Percentiles rank a stretch among this genome's conserved stretches.
phyloP scores from a whole-genome alignment of 2,329 filamentous ascomycete species.

The Pestalotiopsis sp. region DNA sequence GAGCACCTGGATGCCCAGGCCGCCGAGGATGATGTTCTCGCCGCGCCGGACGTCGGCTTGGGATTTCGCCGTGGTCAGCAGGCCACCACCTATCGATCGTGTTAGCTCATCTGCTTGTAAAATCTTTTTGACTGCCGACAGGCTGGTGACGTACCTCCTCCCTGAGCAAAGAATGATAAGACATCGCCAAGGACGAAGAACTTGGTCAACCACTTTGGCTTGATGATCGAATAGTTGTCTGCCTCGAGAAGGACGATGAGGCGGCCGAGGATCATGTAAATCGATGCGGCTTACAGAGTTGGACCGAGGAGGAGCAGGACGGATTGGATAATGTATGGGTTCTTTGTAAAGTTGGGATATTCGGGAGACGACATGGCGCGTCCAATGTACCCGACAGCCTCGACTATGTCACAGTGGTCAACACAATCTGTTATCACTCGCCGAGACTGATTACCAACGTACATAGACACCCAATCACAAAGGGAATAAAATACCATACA shows the following conservation, averaged over 20 bases:
- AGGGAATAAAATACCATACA: constrained; percentile 52
- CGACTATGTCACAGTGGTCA: constrained; percentile 35
- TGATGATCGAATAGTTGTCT: constrained; percentile 41
- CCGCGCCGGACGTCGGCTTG: constrained; percentile 31
- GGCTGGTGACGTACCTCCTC: constrained; percentile 31
- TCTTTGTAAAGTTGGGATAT: constrained; percentile 38
- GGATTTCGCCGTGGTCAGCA: constrained; percentile 32
- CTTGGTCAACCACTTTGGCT: constrained; percentile 45
- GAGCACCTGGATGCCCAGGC: constrained; percentile 48
- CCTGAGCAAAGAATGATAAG: constrained; percentile 45
- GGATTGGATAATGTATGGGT: constrained; percentile 38
- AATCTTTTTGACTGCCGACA: not conserved
- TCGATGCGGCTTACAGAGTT: constrained; percentile 41
- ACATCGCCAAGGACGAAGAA: constrained; percentile 52
- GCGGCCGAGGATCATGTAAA: constrained; percentile 47
- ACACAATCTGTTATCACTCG: not conserved
- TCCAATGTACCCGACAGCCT: constrained; percentile 52
- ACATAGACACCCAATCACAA: constrained; percentile 54
- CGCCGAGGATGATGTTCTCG: constrained; percentile 44
- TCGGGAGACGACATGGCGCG: constrained; percentile 42
- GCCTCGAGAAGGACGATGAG: constrained; percentile 38
- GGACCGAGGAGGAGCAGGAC: constrained; percentile 42
- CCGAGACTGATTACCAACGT: constrained; percentile 18
- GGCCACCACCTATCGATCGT: constrained; percentile 35
- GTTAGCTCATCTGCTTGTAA: not conserved